Base-by-base conservation (phyloP, 1,284 basidiomycete species). In the Cutaneotrichosporon cutaneum region DNA sequence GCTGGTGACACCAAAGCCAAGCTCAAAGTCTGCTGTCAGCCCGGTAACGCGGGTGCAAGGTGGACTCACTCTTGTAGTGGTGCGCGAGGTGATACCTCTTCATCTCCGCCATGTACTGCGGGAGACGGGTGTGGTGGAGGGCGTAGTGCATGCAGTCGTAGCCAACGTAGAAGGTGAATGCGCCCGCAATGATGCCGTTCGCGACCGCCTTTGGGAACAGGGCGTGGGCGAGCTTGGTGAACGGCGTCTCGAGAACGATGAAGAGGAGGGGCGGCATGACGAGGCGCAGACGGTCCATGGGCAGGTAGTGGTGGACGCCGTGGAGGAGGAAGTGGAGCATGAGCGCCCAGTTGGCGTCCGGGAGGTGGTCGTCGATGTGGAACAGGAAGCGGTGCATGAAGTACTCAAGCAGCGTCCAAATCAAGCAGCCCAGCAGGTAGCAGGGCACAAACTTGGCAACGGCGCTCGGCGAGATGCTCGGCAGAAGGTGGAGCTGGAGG, bases 41-140 rank as follows among this genome's bases (percentile, higher is more conserved):
- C 26, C 45, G 16, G 44, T 8, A 18, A n/a, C n/a, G n/a, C 18
- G 14, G 2, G n/a, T 6, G 18, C 24, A 55, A 36, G 48, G 35
- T 56, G 54, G 33, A 76, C 77, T 72, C 59, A 78, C 77, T 94
- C 82, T 95, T 94, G 84, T 94, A 97, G 80, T 98, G 95, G 76
- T 98, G 94, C 21, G 93, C 93, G 67, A 99, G 86, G 74, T 99
- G 95, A 75, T 98, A 98, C 77, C 90, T 90, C 84, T 99, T 99
- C 88, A 92, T 89, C 77, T 94, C 88, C 60, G 85, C 85, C 79
- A 97, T 80, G 81, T 97, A 96, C 50, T 86, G 81, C 0, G 94
- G 94, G 30, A 99, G 86, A 68, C 84, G 87, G n/a, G 89, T 90
- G 82, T 94, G 92, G 75, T 94, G 92, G 57, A 94, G 82, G 21